Evolutionary conservation across 2,329 filamentous ascomycete genomes (phyloP).

Genomic region (Ceratocystis diversiconidia): DNA sequence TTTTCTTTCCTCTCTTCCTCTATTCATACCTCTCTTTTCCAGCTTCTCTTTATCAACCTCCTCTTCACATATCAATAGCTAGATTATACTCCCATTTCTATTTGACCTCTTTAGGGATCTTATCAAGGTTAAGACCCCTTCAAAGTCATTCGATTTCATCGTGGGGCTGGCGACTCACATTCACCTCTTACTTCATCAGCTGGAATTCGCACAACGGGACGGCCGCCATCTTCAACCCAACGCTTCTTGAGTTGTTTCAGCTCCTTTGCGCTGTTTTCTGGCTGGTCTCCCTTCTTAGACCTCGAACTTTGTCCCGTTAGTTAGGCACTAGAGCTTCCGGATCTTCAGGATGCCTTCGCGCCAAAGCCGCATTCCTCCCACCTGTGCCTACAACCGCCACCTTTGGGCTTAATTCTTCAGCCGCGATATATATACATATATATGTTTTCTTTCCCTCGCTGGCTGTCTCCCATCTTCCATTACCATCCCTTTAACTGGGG

Average conservation of each 20-base stretch:
- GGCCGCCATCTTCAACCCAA: background rate
- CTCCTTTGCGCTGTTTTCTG: background rate
- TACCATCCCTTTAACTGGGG: no score
- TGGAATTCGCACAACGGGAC: background rate
- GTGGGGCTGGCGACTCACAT: slow-evolving; percentile 4
- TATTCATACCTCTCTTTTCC: background rate
- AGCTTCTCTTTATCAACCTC: background rate
- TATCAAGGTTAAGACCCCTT: background rate
- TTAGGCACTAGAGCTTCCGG: slow-evolving; percentile 1
- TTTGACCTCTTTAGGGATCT: background rate
- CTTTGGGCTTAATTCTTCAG: background rate
- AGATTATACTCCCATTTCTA: no score
- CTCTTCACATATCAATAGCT: background rate
- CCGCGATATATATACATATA: no score
- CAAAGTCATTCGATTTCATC: slow-evolving; percentile 6
- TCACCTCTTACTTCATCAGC: background rate
- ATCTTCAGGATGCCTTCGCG: slow-evolving; percentile 10
- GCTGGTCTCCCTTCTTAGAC: background rate
- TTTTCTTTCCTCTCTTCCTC: background rate
- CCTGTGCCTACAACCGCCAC: slow-evolving; percentile 3
- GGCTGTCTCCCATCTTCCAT: no score
- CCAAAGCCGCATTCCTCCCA: slow-evolving; percentile 13
- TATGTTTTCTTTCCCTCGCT: background rate
- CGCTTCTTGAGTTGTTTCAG: background rate
- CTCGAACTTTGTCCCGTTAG: background rate